Evolutionary conservation across 1,284 basidiomycete species (phyloP).

Genomic region (Peniophora sp.): DNA sequence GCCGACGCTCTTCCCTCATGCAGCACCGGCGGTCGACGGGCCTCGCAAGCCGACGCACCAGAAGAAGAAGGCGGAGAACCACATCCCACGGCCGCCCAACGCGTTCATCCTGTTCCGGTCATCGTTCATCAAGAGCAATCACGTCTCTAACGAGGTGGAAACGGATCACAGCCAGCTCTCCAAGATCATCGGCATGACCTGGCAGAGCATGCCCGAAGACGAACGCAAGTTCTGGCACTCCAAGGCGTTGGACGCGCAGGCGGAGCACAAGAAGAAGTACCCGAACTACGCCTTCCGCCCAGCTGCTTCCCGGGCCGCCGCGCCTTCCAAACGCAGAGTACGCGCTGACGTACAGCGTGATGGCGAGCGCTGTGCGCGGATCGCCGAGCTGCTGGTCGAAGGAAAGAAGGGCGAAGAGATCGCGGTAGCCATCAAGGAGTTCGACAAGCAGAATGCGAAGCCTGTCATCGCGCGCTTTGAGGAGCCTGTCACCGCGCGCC

Average conservation of each 20-base stretch:
- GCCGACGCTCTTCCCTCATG: constrained; percentile 28
- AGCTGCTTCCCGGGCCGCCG: constrained; percentile 36
- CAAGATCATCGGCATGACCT: constrained; percentile 66
- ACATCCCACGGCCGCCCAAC: constrained; percentile 82
- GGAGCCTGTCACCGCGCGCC: constrained; percentile 56
- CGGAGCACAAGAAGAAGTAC: constrained; percentile 61
- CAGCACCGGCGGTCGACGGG: constrained; percentile 20
- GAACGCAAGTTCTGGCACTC: constrained; percentile 67
- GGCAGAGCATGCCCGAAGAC: constrained; percentile 61
- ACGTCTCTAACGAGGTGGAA: constrained; percentile 71
- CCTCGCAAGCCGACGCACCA: constrained; percentile 31
- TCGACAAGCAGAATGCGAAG: constrained; percentile 59
- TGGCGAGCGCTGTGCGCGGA: constrained; percentile 61
- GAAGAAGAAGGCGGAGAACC: constrained; percentile 64
- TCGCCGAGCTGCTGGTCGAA: constrained; percentile 68
- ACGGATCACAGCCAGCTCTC: constrained; percentile 74
- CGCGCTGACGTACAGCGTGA: constrained; percentile 65
- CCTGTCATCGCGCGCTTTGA: constrained; percentile 64
- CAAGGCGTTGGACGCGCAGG: constrained; percentile 55
- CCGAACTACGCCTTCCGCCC: constrained; percentile 69
- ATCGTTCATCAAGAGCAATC: constrained; percentile 65
- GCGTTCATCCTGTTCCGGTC: constrained; percentile 88
- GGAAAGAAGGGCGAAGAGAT: constrained; percentile 69
- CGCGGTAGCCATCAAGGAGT: constrained; percentile 64
- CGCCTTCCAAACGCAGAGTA: constrained; percentile 50